Conservation (phyloP, 1,139 yeast genomes). For the Suhomyces yuchorum region DNA sequence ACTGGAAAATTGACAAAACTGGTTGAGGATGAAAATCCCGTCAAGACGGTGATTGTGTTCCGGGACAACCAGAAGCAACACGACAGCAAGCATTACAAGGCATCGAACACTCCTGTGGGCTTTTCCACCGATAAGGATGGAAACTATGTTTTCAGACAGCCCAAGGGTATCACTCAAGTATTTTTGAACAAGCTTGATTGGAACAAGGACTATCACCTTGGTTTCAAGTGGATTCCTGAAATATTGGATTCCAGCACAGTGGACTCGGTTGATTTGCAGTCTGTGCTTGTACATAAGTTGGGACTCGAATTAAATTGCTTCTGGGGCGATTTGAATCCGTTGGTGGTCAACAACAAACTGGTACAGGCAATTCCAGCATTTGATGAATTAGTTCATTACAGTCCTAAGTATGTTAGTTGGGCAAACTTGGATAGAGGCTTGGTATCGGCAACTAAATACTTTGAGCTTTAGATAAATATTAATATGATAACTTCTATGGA, state of each 20-base stretch:
- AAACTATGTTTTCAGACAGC: conserved; percentile 53
- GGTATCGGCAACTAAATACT: conserved; percentile 51
- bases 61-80: conserved; percentile 28
- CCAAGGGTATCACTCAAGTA: conserved; percentile 63
- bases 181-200: conserved; percentile 67
- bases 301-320: conserved; percentile 63
- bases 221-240: conserved; percentile 78
- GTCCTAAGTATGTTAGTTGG: conserved; percentile 66
- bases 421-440: conserved; percentile 69
- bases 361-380: conserved; percentile 62
- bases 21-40: conserved; percentile 44
- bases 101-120: conserved; percentile 45
- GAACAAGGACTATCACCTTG: conserved; percentile 59
- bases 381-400: conserved; percentile 63
- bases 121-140: conserved; percentile 53
- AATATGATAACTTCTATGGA: neutral
- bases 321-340: conserved; percentile 66
- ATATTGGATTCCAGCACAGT: conserved; percentile 43
- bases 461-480: conserved; percentile 37
- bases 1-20: conserved; percentile 32
- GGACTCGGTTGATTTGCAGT: conserved; percentile 36
- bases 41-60: conserved; percentile 58
- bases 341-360: conserved; percentile 29
- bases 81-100: conserved; percentile 9
- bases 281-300: conserved; percentile 35